Conservation (phyloP, 306 rosid genomes). For the Arachis stenosperma region DNA sequence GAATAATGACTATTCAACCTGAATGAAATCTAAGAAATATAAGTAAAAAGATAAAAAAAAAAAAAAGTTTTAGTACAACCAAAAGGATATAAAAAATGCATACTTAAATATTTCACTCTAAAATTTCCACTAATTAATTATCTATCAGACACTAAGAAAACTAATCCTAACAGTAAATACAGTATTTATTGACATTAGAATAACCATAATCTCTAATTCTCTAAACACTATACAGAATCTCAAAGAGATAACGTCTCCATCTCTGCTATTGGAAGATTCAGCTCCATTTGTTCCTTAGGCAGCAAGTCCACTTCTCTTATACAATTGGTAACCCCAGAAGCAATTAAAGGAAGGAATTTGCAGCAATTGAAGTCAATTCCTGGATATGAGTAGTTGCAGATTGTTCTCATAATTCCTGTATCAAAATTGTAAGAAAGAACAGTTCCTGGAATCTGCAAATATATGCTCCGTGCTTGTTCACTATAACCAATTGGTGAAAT, state of each 20-base stretch:
- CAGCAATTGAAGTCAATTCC: slow-evolving; percentile 43
- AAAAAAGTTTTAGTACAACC: too few species aligned
- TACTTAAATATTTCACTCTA: not conserved
- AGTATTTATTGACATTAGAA: not conserved
- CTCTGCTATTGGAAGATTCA: slow-evolving; percentile 39
- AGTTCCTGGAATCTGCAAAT: slow-evolving; percentile 46
- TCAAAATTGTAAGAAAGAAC: slow-evolving; percentile 40
- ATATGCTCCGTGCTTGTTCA: slow-evolving; percentile 31
- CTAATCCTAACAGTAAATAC: not conserved
- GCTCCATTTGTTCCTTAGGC: slow-evolving; percentile 14
- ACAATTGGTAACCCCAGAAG: slow-evolving; percentile 6
- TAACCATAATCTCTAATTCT: not conserved
- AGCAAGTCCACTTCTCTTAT: not conserved
- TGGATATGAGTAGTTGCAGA: slow-evolving; percentile 35
- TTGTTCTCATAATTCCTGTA: slow-evolving; percentile 16
- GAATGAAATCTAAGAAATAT: too few species aligned
- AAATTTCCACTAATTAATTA: not conserved
- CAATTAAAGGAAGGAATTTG: slow-evolving; percentile 38
- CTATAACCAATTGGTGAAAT: slow-evolving; percentile 38
- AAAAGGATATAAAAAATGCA: not conserved
- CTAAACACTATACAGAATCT: not conserved
- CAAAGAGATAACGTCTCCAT: slow-evolving; percentile 27
- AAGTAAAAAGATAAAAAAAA: too few species aligned
- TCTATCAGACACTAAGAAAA: slow-evolving; percentile 8
- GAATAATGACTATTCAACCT: too few species aligned